Base-by-base conservation (phyloP, 768 basidiomycete genomes). In the Rhodotorula taiwanensis region DNA sequence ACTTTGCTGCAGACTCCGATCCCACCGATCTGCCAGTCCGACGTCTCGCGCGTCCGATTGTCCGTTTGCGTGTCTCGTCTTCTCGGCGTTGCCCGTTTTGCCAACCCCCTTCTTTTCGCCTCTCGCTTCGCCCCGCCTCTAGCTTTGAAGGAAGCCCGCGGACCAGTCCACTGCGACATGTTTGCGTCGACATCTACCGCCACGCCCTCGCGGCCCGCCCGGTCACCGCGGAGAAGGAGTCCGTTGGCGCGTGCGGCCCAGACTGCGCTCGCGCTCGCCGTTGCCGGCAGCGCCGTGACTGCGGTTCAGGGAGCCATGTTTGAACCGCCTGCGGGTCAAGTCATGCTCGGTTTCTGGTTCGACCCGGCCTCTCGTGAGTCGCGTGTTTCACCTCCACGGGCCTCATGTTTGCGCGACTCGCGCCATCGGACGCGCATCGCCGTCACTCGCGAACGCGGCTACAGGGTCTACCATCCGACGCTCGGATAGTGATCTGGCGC, bases 321-420 rank as follows among this genome's bases (percentile, higher is more conserved):
- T n/a, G 72, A 73, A 56, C 72, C 72, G 1, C 30, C 61, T 10
- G 67, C 55, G 7, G 41, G 63, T 49, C 69, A 71, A 55, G 63
- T 72, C 57, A 33, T 72, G 49, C 64, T 72, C 41, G 72, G 72
- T 6, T 62, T 66, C 39, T 73, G 72, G 72, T 60, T 71, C 52
- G 69, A 73, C 43, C 64, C 72, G 11, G 51, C 57, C 15, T 44
- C 52, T 34, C 58, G 69, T 68, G 55, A 30, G 71, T 62, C 15
- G 13, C 39, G 16, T 39, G 9, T 9, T 16, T 39, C 36, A 16
- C 9, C 10, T 10, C 36, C 36, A 9, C 36, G 36, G n/a, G n/a
- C n/a, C n/a, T n/a, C n/a, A n/a, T n/a, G n/a, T n/a, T 39, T 16
- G 36, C 36, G 10, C 10, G 36, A 10, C 36, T 16, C 36, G 36